These are phyloP conservation scores for Glomus cerebriforme DNA, from an alignment of 192 early-diverging fungal species.

Conservation along the genomic window DNA sequence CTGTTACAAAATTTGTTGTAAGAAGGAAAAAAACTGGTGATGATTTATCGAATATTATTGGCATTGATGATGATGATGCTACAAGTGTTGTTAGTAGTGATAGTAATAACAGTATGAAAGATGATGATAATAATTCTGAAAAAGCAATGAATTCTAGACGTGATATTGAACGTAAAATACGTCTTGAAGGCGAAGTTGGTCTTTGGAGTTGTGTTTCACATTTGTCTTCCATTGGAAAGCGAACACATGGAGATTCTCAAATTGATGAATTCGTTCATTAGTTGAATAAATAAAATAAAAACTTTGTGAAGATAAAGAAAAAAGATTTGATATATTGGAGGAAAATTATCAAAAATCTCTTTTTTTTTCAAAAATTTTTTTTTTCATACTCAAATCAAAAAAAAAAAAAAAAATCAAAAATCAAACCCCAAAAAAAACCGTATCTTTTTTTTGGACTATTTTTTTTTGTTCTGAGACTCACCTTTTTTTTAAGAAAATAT, in stretches of 20 bases:
- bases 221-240: constrained; percentile 1
- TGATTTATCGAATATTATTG: not conserved
- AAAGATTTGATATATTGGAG: too few relatives aligned
- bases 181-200: constrained; percentile 10
- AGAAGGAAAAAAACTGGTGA: not conserved
- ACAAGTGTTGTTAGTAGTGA: constrained; percentile 12
- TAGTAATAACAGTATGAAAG: not conserved
- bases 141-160: not conserved
- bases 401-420: too few relatives aligned
- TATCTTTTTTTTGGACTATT: too few relatives aligned
- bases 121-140: constrained; percentile 12
- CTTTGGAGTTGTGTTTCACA: constrained; percentile 30
- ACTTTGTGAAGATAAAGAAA: too few relatives aligned
- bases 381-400: too few relatives aligned
- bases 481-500: too few relatives aligned
- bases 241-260: constrained; percentile 28
- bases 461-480: too few relatives aligned
- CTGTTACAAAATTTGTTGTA: constrained; percentile 20
- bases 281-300: too few relatives aligned
- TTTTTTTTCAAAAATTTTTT: too few relatives aligned
- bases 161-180: constrained; percentile 14
- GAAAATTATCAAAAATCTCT: too few relatives aligned
- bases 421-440: too few relatives aligned
- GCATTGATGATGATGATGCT: constrained; percentile 15
- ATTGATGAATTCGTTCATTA: constrained; percentile 33